A percentile compares a stretch with the other conserved stretches of the same genome.
Conservation (phyloP, 768 basidiomycete species). For the Suillus subalutaceus region DNA sequence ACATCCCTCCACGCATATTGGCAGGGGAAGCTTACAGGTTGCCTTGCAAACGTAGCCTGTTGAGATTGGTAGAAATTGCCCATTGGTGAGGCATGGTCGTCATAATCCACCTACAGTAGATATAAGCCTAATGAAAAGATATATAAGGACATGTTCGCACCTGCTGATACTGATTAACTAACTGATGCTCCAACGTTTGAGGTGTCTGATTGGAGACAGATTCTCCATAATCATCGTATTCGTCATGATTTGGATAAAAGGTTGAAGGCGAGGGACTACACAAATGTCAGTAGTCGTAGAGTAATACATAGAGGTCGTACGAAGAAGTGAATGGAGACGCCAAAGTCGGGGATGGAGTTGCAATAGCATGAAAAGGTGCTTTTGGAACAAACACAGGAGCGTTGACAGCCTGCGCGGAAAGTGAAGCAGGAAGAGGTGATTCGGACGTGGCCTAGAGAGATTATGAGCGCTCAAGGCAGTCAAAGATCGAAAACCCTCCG, state of each 20-base stretch:
- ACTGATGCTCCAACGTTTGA: conserved; percentile 25
- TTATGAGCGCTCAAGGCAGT: conserved; percentile 1
- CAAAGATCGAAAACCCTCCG: conserved; percentile 13
- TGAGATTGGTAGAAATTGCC: conserved; percentile 42
- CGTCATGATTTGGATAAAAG: conserved; percentile 35
- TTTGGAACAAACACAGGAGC: conserved; percentile 88
- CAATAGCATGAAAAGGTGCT: conserved; percentile 52
- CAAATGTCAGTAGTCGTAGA: conserved; percentile 15
- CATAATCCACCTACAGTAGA: conserved; percentile 34
- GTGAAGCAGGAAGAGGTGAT: conserved; percentile 43
- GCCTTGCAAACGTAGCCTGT: conserved; percentile 56
- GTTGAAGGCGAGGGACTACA: conserved; percentile 32
- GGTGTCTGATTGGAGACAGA: conserved; percentile 17
- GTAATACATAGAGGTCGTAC: conserved; percentile 19
- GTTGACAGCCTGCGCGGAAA: conserved; percentile 72
- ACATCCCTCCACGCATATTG: conserved; percentile 9
- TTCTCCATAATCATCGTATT: conserved; percentile 40
- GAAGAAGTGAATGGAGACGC: conserved; percentile 34
- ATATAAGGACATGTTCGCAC: conserved; percentile 27
- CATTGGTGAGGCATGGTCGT: conserved; percentile 26
- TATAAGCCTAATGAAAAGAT: conserved; percentile 15
- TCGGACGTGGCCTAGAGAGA: conserved; percentile 41
- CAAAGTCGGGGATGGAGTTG: conserved; percentile 34
- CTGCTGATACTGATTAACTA: conserved; percentile 20
- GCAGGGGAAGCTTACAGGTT: conserved; percentile 58